Base-by-base conservation (phyloP, 495 filamentous ascomycete species). In the Geoglossum glabrum region DNA sequence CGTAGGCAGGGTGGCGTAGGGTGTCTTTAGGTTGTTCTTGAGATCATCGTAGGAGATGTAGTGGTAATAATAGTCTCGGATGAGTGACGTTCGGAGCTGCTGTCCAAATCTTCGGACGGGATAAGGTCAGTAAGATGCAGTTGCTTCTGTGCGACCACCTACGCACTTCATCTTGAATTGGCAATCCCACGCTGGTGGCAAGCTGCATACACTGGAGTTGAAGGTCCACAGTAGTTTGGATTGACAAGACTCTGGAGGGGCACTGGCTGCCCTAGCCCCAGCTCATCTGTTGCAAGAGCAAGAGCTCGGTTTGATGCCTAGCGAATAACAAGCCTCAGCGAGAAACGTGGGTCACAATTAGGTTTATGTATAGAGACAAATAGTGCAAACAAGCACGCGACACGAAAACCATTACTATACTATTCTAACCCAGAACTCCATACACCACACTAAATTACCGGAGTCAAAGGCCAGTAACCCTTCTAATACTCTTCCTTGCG, bases 21-120 rank as follows among this genome's bases (percentile, higher is more conserved):
- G 75, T 33, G 76, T 82, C 68, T 90, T 94, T 59, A 99, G 81
- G 61, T 85, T 81, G 62, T 74, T 73, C 71, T 99, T 99, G 50
- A 99, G 79, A 59, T 84, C 85, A 63, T 97, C 88, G 70, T 99
- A 99, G 68, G 84, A 82, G 70, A 99, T 96, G 73, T 97, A 99
- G 75, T 93, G 85, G 77, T 87, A 93, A 68, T 86, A 81, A 73
- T 89, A 98, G 69, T 96, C 92, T 73, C 84, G 85, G 70, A 97
- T 88, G 64, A 94, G 79, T 61, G 89, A 95, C 59, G 86, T 87
- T 43, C 84, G 85, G 60, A 99, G 80, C 74, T 97, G 88, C 68
- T 94, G 85, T 66, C 92, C 92, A 77, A 99, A 99, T 75, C 94
- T 97, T 26, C 28, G 31, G 23, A 19, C 51, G 13, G 10, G 25